Base-by-base conservation (phyloP, 2,329 filamentous ascomycete species). In the Fusarium chuoi region DNA sequence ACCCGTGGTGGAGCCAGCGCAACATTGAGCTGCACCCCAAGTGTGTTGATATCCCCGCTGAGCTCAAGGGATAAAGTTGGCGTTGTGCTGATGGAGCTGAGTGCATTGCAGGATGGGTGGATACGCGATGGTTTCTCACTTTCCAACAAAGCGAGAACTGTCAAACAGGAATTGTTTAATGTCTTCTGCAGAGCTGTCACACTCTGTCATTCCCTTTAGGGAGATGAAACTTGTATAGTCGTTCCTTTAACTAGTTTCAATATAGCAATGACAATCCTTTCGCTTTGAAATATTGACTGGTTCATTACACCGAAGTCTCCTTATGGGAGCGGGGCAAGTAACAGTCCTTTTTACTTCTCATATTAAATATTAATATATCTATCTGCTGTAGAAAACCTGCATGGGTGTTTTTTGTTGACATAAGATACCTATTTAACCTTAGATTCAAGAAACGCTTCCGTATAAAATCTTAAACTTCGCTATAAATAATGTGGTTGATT, bases 1-100 rank as follows among this genome's bases (percentile, higher is more conserved):
- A 61, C n/a, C 57, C 57, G 10, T 61, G 57, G 57, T 61, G 57
- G 36, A 61, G 57, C 28, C 57, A 61, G 45, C 57, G 57, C 18
- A 61, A 61, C 28, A 61, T 61, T 30, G 57, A 61, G 36, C 20
- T 61, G 45, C 57, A 61, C 36, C 57, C 57, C 28, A 54, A 61
- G 57, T 61, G 57, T 22, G 44, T 61, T 38, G 57, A 61, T 18
- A 61, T 61, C 22, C 45, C 57, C 9, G 13, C 45, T 28, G 45
- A 61, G 45, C 57, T 61, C 6, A 52, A 61, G n/a, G 51, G 24
- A 1, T 54, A 39, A 10, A 28, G n/a, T 38, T 14, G 14, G 10
- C 4, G 8, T 17, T 54, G 13, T 13, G 30, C 17, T 18, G 48
- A 35, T 35, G 8, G n/a, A 35, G n/a, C n/a, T 51, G 30, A 15